Evolutionary conservation across 495 filamentous ascomycete species (phyloP).

Genomic region (Lophiostoma macrostomum): DNA sequence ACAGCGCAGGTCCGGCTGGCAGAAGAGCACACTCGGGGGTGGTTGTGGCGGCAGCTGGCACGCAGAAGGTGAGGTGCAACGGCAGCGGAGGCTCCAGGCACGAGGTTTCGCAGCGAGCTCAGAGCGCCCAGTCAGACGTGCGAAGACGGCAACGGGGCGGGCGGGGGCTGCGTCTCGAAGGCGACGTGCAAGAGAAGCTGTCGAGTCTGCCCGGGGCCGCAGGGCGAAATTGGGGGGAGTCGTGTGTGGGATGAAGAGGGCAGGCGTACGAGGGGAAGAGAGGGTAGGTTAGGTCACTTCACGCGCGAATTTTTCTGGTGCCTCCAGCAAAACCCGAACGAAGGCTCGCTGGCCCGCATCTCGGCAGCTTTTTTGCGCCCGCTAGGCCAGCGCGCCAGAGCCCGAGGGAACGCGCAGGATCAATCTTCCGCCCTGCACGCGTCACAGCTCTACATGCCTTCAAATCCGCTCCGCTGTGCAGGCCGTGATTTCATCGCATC

Average conservation of each 20-base stretch:
- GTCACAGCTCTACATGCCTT: no score
- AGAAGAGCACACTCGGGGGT: neutral
- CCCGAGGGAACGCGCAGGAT: neutral
- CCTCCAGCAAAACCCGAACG: conserved; percentile 7
- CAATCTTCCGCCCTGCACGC: no score
- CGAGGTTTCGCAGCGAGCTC: conserved; percentile 3
- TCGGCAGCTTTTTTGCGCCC: conserved; percentile 16
- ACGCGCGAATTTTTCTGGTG: conserved; percentile 7
- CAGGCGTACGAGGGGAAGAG: neutral
- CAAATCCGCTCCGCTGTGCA: no score
- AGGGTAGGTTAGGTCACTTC: neutral
- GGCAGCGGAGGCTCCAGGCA: conserved; percentile 15
- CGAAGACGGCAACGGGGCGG: conserved; percentile 2
- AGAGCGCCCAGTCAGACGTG: conserved; percentile 2
- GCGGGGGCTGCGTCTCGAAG: conserved; percentile 17
- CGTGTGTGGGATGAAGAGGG: conserved; percentile 13
- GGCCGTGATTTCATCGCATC: no score
- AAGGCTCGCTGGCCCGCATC: conserved; percentile 11
- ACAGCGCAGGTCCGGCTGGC: neutral
- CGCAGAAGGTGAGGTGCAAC: neutral
- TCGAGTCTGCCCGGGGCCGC: conserved; percentile 9
- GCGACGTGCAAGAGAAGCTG: neutral
- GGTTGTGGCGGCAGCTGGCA: neutral
- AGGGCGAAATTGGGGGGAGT: conserved; percentile 11
- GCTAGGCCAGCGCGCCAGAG: no score